Percentiles rank a stretch among this genome's conserved stretches.
phyloP scores from a whole-genome alignment of 768 basidiomycete genomes.

The Boletus sp. region DNA sequence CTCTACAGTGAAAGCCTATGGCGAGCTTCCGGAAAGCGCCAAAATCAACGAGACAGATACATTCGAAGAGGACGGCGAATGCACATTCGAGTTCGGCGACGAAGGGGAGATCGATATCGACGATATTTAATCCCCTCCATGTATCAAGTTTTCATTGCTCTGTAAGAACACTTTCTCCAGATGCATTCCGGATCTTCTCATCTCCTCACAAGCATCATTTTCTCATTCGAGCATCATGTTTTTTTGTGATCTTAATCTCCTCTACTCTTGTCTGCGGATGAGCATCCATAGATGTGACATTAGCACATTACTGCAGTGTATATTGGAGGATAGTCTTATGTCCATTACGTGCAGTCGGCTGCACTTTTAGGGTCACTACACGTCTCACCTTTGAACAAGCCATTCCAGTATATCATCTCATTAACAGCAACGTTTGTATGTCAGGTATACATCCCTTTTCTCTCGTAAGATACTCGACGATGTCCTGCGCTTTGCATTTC shows the following conservation, averaged over 20 bases:
- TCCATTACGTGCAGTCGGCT: slow-evolving; percentile 1
- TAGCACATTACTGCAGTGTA: slow-evolving; percentile 16
- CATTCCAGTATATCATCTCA: slow-evolving; percentile 27
- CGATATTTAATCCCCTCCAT: slow-evolving; percentile 59
- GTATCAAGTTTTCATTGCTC: slow-evolving; percentile 4
- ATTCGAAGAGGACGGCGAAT: slow-evolving; percentile 88
- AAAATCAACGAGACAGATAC: slow-evolving; percentile 97
- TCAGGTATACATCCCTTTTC: slow-evolving; percentile 77
- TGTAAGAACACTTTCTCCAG: slow-evolving; percentile 13
- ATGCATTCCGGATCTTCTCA: slow-evolving; percentile 1
- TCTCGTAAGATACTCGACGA: slow-evolving; percentile 64
- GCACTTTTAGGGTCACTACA: neutral
- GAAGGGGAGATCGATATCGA: slow-evolving; percentile 89
- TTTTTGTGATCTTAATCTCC: slow-evolving; percentile 5
- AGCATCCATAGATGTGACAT: slow-evolving; percentile 27
- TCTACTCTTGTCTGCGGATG: slow-evolving; percentile 11
- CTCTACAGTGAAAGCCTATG: slow-evolving; percentile 86
- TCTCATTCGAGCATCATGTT: slow-evolving; percentile 11
- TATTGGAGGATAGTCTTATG: slow-evolving; percentile 13
- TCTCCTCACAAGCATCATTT: slow-evolving; percentile 9
- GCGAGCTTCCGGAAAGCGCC: slow-evolving; percentile 93
- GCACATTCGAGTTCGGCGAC: slow-evolving; percentile 87
- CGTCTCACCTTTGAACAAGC: neutral
- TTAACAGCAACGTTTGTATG: slow-evolving; percentile 56
- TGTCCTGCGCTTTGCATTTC: slow-evolving; percentile 60